Evolutionary conservation across 225 moss, liverwort and hornwort species (phyloP), one percentile per base, ranked within the genome.

Genomic region (Bryum argenteum): DNA sequence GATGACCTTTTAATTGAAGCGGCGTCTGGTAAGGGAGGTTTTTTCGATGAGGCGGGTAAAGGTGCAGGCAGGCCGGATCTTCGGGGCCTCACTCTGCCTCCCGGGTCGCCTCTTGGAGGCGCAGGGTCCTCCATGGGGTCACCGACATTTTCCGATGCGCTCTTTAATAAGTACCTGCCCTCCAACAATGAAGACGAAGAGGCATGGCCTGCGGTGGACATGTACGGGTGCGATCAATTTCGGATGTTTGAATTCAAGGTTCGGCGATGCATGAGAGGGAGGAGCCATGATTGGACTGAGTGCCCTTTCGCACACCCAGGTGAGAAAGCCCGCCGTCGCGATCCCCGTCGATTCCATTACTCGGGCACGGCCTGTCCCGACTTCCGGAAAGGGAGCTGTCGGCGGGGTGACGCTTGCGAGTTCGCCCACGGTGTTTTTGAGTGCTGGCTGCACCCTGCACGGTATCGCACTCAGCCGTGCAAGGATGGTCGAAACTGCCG

Each of bases 201-300:
- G 44, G 76, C 90, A 2, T 94, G 94, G 97, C 83, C 94, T 5
- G 94, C 89, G 5, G 93, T 91, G 26, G 97, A 94, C 65, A 91
- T 98, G 63, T 98, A 98, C 61, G 97, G 94, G 8, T 98, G 97
- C 77, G 97, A 98, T 69, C 91, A 98, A 88, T 98, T 98, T 21
- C 94, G 97, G 45, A 98, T 98, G 94, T 98, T 92, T 10, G 97
- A 98, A 94, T 98, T 98, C 77, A 98, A 98, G 73, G 97, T 98
- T 20, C 92, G 97, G 9, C 89, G 97, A 16, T 98, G 97, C 83
- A 98, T 98, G 98, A 82, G 98, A 24, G 98, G 98, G 2, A 73
- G 98, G 20, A 98, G 98, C 58, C 98, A 98, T 58, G 98, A 98
- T 66, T 98, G 98, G 98, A 98, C 98, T 1, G 98, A 98, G 89